These are phyloP conservation scores for Cercospora sp. DNA, from an alignment of 2,329 filamentous ascomycete species.

Conservation along the genomic window DNA sequence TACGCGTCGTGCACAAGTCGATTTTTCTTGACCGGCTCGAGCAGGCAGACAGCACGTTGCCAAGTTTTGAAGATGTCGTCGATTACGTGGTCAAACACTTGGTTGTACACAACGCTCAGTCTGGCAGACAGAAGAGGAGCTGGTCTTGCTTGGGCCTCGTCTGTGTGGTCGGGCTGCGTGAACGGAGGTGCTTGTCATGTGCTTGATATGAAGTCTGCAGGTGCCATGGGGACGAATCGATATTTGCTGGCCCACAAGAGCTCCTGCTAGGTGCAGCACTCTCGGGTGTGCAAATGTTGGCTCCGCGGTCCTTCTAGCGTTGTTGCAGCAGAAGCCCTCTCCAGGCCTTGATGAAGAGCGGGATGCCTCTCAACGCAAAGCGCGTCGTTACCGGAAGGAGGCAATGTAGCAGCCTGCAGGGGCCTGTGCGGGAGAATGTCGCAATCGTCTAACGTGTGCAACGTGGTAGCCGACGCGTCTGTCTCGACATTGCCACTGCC, in stretches of 20 bases:
- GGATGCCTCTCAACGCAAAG: neutral
- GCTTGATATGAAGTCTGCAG: neutral
- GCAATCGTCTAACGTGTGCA: neutral
- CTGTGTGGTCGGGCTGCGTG: neutral
- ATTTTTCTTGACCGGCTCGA: neutral
- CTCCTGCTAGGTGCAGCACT: neutral
- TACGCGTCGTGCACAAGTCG: neutral
- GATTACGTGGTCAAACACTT: neutral
- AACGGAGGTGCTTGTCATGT: neutral
- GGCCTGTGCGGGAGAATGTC: neutral
- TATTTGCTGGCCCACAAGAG: conserved; percentile 2
- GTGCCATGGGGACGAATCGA: conserved; percentile 2
- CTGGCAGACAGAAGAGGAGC: neutral
- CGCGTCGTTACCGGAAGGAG: neutral
- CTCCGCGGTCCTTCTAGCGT: neutral
- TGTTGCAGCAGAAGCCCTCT: neutral
- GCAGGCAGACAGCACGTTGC: neutral
- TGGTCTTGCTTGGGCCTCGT: neutral
- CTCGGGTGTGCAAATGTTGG: neutral
- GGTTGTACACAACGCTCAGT: neutral
- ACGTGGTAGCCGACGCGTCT: conserved; percentile 1
- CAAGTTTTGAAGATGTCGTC: neutral
- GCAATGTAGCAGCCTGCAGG: neutral
- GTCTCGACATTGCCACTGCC: neutral
- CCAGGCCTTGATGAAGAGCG: neutral